These are phyloP conservation scores for Chaetomium olivaceum DNA, from an alignment of 2,329 filamentous ascomycete genomes.

Conservation along the genomic window DNA sequence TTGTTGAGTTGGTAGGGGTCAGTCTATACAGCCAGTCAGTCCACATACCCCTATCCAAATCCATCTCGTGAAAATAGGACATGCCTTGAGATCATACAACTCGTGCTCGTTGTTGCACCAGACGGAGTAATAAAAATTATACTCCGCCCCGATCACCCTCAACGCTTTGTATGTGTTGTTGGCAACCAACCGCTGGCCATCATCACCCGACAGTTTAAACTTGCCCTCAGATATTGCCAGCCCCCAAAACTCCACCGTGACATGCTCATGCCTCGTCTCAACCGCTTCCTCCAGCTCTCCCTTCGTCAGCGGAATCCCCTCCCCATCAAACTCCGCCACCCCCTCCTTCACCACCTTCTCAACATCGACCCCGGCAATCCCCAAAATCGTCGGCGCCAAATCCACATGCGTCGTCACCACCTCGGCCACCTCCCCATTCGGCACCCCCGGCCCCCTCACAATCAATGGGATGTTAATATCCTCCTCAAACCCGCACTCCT, in stretches of 20 bases:
- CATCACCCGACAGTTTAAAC: conserved; percentile 32
- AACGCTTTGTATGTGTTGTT: conserved; percentile 64
- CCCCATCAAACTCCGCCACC: conserved; percentile 52
- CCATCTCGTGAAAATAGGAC: conserved; percentile 23
- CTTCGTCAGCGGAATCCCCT: conserved; percentile 48
- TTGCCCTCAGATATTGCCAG: conserved; percentile 43
- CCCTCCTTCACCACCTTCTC: conserved; percentile 16
- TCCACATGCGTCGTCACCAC: conserved; percentile 63
- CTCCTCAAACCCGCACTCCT: conserved; percentile 59
- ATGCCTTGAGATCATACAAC: conserved; percentile 61
- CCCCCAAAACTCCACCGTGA: conserved; percentile 61
- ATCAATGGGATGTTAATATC: conserved; percentile 62
- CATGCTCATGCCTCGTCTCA: conserved; percentile 50
- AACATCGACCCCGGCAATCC: conserved; percentile 44
- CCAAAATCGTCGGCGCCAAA: conserved; percentile 61
- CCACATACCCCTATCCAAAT: neutral
- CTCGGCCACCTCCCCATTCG: conserved; percentile 43
- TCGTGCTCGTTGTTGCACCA: conserved; percentile 71
- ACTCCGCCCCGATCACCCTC: conserved; percentile 54
- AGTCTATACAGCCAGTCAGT: conserved; percentile 38
- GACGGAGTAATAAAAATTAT: conserved; percentile 65
- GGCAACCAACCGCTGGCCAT: conserved; percentile 27
- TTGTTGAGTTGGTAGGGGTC: conserved; percentile 57
- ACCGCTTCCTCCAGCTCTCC: conserved; percentile 31
- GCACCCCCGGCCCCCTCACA: conserved; percentile 59